Base-by-base conservation (phyloP, 2,329 filamentous ascomycete species). In the Alternaria sp. region DNA sequence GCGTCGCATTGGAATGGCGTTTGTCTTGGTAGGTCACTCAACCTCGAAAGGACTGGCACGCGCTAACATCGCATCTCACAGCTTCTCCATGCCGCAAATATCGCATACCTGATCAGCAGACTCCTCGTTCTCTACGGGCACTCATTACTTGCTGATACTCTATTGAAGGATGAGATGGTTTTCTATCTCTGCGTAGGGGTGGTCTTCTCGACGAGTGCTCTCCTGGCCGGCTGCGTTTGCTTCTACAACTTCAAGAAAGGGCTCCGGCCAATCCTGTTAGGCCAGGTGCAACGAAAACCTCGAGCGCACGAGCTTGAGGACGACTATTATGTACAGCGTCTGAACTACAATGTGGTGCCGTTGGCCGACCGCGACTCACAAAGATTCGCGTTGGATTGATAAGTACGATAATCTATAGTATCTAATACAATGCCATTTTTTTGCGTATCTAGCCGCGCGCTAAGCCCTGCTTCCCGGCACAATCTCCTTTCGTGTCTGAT, bases 131-230 rank as follows among this genome's bases (percentile, higher is more conserved):
- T 75, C 12, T 51, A 64, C 15, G 69, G 69, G 3, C 23, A 61
- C 6, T 56, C 63, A 2, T 10, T 12, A 6, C 50, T 59, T 8
- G 45, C 71, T 1, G 54, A 50, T 0, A 72, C 71, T 1, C n/a
- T 62, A 7, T 46, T 73, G 49, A 75, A 70, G 45, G 62, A 73
- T 26, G 67, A 73, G 45, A 74, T 73, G 67, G 46, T 70, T 3
- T 62, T 74, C n/a, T 73, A 70, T 23, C 53, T 67, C 17, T 30
- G 52, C 21, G 54, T 67, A 1, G 66, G 62, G 2, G 19, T 73
- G 9, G 53, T 23, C 6, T 57, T 72, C 5, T 60, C 62, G 11
- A 52, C 50, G 0, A 13, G 55, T 6, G 61, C 67, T 5, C n/a
- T 62, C 6, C 12, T 63, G 53, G 26, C n/a, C 59, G 11, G 64